Base-by-base conservation (phyloP, 306 rosid genomes). In the Prunus padus region DNA sequence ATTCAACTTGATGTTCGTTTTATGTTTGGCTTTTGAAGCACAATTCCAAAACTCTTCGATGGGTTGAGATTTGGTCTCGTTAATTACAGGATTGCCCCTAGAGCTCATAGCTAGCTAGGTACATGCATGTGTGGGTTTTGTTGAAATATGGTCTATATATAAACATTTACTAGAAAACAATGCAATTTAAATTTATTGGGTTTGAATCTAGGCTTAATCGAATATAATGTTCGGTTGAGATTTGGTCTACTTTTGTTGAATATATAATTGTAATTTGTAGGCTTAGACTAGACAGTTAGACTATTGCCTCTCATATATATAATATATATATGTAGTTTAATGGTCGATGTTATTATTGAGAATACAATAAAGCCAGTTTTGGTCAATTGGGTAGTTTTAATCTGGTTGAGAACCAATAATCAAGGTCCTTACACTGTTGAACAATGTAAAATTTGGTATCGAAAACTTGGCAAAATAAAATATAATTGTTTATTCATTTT, bases 171-270 rank as follows among this genome's bases (percentile, higher is more conserved):
- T 47, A 47, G 16, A 11, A 46, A 47, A 47, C 51, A 47, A 47
- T 47, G 51, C 51, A 9, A 47, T 47, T 47, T 11, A 11, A 47
- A 47, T 11, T 47, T 13, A 47, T 49, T 49, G 44, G 30, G 60
- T 26, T 9, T 50, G 60, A 56, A 61, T 14, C 51, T 47, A 47
- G 69, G 15, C 30, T 26, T 33, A 19, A 64, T 49, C 5, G 4
- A 4, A 62, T 37, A 46, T 28, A 74, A 42, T 28, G 62, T 31
- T 74, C 20, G 30, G 49, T 74, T 74, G 67, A 65, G 18, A 74
- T 74, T 74, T 74, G 52, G 51, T 31, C 62, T 46, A 46, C 6
- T 63, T 42, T 46, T 50, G 7, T 25, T 72, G 26, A 15, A 15
- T 56, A 23, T 5, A 25, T 11, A 25, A 26, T 15, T 19, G 55